Conservation (phyloP, 2,329 filamentous ascomycete species). For the Fusarium hostae region DNA sequence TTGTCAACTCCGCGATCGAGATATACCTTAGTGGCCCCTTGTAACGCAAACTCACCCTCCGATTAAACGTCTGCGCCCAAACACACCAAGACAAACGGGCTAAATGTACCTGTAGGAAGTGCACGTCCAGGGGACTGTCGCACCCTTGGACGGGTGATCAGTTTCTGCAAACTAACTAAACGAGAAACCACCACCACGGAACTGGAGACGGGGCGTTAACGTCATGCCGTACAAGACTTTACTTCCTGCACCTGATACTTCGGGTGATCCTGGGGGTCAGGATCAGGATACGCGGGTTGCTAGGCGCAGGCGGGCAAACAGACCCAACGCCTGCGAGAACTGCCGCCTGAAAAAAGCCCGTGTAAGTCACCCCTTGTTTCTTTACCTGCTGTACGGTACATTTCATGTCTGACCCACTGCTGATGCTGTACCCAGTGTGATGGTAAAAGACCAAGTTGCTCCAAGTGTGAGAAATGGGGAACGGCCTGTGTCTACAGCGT, state of each 20-base stretch:
- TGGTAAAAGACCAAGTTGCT: conserved; percentile 21
- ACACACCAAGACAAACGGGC: background rate
- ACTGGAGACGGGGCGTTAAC: background rate
- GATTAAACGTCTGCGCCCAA: background rate
- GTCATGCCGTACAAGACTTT: conserved; percentile 13
- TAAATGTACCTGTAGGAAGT: background rate
- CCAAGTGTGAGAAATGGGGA: conserved; percentile 25
- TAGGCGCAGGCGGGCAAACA: conserved; percentile 19
- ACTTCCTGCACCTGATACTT: conserved; percentile 13
- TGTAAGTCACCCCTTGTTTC: conserved; percentile 10
- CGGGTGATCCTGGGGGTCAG: background rate
- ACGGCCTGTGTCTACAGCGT: conserved; percentile 17
- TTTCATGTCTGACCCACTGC: conserved; percentile 15
- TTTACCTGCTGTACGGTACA: too few relatives aligned
- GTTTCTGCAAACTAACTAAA: background rate
- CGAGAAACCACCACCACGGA: background rate
- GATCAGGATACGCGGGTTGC: conserved; percentile 13
- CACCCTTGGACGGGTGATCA: conserved; percentile 6
- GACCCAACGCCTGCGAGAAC: conserved; percentile 29
- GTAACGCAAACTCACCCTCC: background rate
- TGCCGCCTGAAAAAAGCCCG: conserved; percentile 31
- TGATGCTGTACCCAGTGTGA: conserved; percentile 17
- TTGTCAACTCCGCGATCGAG: conserved; percentile 28
- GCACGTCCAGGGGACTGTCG: background rate
- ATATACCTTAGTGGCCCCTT: conserved; percentile 7